Evolutionary conservation across 345 rosid species (phyloP), one percentile per base, ranked within the genome.

Genomic region (Eutrema heterophyllum): DNA sequence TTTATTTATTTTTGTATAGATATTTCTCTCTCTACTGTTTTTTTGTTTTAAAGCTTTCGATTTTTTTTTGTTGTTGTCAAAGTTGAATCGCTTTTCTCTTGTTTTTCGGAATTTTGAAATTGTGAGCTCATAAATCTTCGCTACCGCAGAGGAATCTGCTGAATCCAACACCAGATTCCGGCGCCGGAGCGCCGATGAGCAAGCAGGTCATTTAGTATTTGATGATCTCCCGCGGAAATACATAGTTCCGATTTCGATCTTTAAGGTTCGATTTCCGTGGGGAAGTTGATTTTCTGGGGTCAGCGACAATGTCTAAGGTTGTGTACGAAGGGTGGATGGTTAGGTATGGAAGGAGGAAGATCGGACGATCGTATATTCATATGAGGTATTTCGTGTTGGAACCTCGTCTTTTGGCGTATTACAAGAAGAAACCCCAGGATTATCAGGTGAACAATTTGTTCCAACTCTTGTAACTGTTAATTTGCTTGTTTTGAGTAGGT

Each of bases 251-350:
- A 43, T 53, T 46, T 53, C 64, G 54, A 35, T 70, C 59, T 49
- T 15, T 36, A 55, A 54, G 43, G 35, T 57, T 33, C 26, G 59
- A 68, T 60, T 59, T 67, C 53, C 18, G 46, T 43, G 63, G 68
- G 18, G 44, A 18, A 36, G 27, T 12, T 26, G 5, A 13, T 30
- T 4, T 45, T 64, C 54, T 13, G 52, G 40, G 57, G 26, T 29
- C 5, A 33, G 51, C 5, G 39, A 59, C 8, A 68, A 89, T 85
- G 93, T 84, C 98, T 32, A 96, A 92, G 82, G 95, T 89, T 29
- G 89, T 92, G 43, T 96, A 92, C 63, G 98, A 96, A 86, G 99
- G 99, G 30, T 96, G 99, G 99, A 96, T 92, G 99, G 98, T 96
- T 76, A 83, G 99, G 84, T 96, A 90, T 70, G 99, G 99, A 53